Evolutionary conservation across 768 basidiomycete species (phyloP).

Genomic region (Lentinula sp.): DNA sequence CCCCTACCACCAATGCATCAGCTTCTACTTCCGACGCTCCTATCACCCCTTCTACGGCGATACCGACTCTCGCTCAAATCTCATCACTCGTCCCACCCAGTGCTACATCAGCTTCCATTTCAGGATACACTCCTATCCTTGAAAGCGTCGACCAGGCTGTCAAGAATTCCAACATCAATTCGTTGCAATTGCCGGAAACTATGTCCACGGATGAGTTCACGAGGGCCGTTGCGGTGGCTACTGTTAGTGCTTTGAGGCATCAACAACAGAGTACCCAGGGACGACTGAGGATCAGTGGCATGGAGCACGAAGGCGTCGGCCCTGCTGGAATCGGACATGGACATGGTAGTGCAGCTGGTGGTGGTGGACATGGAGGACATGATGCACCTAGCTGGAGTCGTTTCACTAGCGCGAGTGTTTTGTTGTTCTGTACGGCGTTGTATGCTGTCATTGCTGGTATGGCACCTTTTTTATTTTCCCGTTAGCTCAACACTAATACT

Average conservation of each 20-base stretch:
- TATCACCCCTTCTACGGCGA: neutral
- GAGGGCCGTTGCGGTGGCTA: conserved; percentile 89
- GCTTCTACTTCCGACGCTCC: neutral
- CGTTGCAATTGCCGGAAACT: conserved; percentile 49
- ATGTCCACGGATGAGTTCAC: conserved; percentile 88
- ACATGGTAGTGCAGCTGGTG: conserved; percentile 33
- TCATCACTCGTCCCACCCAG: conserved; percentile 5
- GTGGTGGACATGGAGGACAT: conserved; percentile 70
- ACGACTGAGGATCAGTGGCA: conserved; percentile 35
- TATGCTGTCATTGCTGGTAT: conserved; percentile 95
- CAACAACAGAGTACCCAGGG: conserved; percentile 22
- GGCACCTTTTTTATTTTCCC: conserved; percentile 12
- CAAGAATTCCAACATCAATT: conserved; percentile 46
- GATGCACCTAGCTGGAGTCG: conserved; percentile 98
- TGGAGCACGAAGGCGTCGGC: conserved; percentile 1
- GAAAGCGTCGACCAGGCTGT: conserved; percentile 78
- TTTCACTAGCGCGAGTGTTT: conserved; percentile 79
- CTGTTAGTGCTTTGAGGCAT: conserved; percentile 84
- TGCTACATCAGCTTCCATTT: conserved; percentile 18
- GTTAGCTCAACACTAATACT: too few relatives aligned
- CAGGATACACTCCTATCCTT: conserved; percentile 53
- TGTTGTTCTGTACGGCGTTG: conserved; percentile 83
- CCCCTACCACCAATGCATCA: neutral
- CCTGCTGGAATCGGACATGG: neutral
- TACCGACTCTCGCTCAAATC: neutral